Evolutionary conservation across 805 yeast genomes (phyloP), one percentile per base, ranked within the genome.

Genomic region (Phaffomyces antillensis): DNA sequence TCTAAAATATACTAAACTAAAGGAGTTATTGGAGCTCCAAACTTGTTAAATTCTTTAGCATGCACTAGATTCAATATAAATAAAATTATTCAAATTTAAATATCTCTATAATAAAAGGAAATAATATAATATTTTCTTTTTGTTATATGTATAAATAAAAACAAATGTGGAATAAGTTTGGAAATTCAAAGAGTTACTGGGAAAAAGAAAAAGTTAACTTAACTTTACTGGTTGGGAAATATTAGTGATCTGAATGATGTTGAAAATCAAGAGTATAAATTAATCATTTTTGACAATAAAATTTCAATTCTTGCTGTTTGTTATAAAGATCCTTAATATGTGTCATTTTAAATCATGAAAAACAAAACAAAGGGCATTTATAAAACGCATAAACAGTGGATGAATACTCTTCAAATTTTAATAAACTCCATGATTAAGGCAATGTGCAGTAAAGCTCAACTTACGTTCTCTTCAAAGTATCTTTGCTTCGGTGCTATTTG

Each of bases 361-460:
- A 32, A 16, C 35, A 16, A 17, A 28, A 28, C 30, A 28, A 28
- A 28, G 13, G 30, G 30, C 30, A 16, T 32, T 32, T 16, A 32
- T 32, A 16, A 20, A 20, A 10, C 11, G 18, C 20, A 34, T 11
- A 33, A 17, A 34, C 18, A 18, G 36, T n/a, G 17, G 13, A 3
- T 17, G 18, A 17, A 9, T n/a, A 9, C 3, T 10, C 17, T n/a
- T 16, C 18, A 16, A 32, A 32, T 16, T n/a, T 16, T 32, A 16
- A 32, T 17, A 15, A 38, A 30, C 30, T 28, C 30, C 30, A 28
- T 28, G 7, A 28, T 28, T 38, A 30, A 30, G 18, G 34, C 18
- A 38, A 38, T 32, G 16, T n/a, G 44, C 44, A 44, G 9, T 12
- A 40, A 44, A 44, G 47, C 47, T 44, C 47, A 44, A 44, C 47